Evolutionary conservation across 768 basidiomycete species (phyloP), one percentile per base, ranked within the genome.

Genomic region (Leccinum disarticulatum): DNA sequence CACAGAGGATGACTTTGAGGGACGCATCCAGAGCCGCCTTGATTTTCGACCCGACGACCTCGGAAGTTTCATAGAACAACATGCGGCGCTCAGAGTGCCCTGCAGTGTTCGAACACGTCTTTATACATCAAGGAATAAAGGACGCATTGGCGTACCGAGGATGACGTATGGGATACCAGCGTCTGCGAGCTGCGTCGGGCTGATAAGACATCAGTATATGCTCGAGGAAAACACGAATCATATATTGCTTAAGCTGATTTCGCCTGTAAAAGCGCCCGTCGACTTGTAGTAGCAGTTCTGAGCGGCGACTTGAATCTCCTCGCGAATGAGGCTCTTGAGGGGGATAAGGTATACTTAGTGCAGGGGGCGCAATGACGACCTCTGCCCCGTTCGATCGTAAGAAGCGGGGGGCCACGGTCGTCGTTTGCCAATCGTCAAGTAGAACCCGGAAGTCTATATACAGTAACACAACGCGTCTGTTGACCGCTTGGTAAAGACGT

Each of bases 61-160:
- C 86, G 58, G 91, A 92, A 30, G 87, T 83, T 75, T 99, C 97
- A 70, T 87, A 83, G 83, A 98, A 99, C 64, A 95, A 73, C 8
- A 92, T 88, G 61, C 97, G 88, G 64, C 97, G 91, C 76, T 99
- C 97, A 49, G 95, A 98, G 81, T 99, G 97, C 41, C 96, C 90
- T 90, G 46, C 19, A 0, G 30, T 13, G 5, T 51, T 19, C 15
- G 22, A n/a, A 36, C 6, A 30, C 17, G 11, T 46, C 22, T 28
- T 17, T 11, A 33, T 22, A n/a, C 36, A 57, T 41, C 7, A 6
- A 22, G 31, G n/a, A 9, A 36, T 4, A 22, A 6, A 31, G 41
- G 31, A 25, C 5, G 15, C 9, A 10, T 2, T 17, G 41, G 63
- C 81, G 31, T 67, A 90, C 90, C 96, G 54, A 98, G 84, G 74